Conservation (phyloP, 257 asterid genomes). For the Vinca minor region DNA sequence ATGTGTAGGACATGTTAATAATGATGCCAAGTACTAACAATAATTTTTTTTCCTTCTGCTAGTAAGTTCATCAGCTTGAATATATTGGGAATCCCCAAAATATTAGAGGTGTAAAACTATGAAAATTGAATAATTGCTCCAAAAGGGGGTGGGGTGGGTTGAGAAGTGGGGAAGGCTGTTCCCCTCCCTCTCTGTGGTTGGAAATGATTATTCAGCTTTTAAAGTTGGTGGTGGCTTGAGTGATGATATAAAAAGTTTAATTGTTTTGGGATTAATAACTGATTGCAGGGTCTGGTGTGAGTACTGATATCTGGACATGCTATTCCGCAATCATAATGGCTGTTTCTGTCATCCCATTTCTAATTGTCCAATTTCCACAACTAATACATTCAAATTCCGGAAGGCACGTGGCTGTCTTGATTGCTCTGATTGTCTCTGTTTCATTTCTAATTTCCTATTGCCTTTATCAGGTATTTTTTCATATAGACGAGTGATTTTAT, state of each 20-base stretch:
- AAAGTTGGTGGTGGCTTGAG: not conserved
- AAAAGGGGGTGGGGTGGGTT: not conserved
- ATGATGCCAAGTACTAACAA: too few species aligned
- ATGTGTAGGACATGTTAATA: not conserved
- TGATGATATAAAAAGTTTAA: not conserved
- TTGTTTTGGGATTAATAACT: slow-evolving; percentile 13
- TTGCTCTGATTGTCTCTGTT: slow-evolving; percentile 56
- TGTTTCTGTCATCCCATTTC: slow-evolving; percentile 63
- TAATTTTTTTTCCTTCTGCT: not conserved
- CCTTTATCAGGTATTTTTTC: slow-evolving; percentile 65
- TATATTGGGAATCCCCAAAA: not conserved
- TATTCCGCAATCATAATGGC: slow-evolving; percentile 85
- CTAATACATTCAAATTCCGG: slow-evolving; percentile 51
- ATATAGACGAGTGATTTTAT: not conserved
- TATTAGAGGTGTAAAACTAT: not conserved
- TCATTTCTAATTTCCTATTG: slow-evolving; percentile 59
- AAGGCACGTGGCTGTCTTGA: slow-evolving; percentile 56
- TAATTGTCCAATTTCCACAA: slow-evolving; percentile 71
- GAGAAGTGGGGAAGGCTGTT: not conserved
- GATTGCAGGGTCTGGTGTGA: slow-evolving; percentile 77
- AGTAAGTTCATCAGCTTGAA: not conserved
- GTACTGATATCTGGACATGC: slow-evolving; percentile 79
- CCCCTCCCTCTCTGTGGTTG: not conserved
- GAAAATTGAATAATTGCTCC: not conserved
- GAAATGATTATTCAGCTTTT: not conserved